phyloP scores from a whole-genome alignment of 164 flowering plant genomes.

The Santalum album region DNA sequence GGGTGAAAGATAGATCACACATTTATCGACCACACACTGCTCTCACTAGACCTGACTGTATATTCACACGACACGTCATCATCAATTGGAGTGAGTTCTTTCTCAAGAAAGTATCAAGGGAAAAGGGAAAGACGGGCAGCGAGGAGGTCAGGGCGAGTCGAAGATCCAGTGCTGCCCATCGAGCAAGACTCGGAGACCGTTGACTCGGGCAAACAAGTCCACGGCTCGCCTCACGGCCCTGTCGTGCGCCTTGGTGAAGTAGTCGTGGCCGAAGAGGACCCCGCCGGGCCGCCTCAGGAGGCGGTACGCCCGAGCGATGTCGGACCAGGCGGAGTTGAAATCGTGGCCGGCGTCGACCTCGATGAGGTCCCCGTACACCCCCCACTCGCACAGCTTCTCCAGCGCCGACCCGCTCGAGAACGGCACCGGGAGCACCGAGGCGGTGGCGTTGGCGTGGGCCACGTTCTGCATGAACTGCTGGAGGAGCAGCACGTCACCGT shows the following conservation, averaged over 20 bases:
- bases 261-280: constrained; percentile 71
- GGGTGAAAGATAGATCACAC: too few relatives aligned
- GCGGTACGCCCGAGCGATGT: constrained; percentile 54
- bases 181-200: constrained; percentile 30
- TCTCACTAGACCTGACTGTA: too few relatives aligned
- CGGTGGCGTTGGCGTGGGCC: constrained; percentile 24
- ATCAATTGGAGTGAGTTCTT: too few relatives aligned
- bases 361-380: constrained; percentile 50
- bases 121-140: too few relatives aligned
- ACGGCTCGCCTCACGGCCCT: constrained; percentile 67
- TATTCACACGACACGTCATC: too few relatives aligned
- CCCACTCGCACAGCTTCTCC: constrained; percentile 56
- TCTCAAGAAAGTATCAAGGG: too few relatives aligned
- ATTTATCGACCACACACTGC: too few relatives aligned
- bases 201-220: constrained; percentile 44
- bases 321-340: constrained; percentile 73
- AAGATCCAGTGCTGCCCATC: constrained; percentile 81
- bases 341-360: constrained; percentile 83
- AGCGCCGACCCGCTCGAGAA: constrained; percentile 50
- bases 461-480: constrained; percentile 71
- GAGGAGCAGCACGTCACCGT: constrained; percentile 51
- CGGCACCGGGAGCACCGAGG: constrained; percentile 43
- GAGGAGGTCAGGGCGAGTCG: constrained; percentile 15
- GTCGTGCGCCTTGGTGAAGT: constrained; percentile 41
- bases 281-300: constrained; percentile 64